Base-by-base conservation (phyloP, 1,139 yeast genomes). In the Kodamaea derodonti region DNA sequence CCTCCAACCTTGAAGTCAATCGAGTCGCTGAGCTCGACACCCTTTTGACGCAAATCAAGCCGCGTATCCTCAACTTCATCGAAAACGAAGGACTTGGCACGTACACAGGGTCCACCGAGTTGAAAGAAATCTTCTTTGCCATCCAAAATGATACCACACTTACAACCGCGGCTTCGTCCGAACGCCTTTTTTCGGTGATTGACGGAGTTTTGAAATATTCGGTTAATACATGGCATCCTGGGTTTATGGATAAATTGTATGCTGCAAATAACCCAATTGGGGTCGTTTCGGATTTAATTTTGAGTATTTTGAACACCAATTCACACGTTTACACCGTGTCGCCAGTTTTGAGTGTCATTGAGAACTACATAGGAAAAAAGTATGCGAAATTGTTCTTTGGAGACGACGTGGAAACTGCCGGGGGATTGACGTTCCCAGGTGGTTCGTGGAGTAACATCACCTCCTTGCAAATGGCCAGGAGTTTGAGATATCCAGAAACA, bases 361-460 rank as follows among this genome's bases (percentile, higher is more conserved):
- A 86, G 51, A 81, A 81, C 54, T 70, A 69, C 39, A 79, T 84
- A 26, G 78, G 84, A 4, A 72, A 68, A 32, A 76, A 78, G 37
- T 86, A 86, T 52, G 95, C 95, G 3, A 56, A 62, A 32, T 46
- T 81, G 47, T 85, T 82, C 59, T 84, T 71, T 47, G 49, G 48
- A n/a, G 47, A 56, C 31, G 52, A 56, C 13, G 71, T 69, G 5
- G 59, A 61, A 5, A 64, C 68, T 23, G 75, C 90, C 31, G 95
- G 95, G 16, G 95, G 95, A 0, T 65, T 86, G 47, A 86, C 95
- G 0, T 84, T 85, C 56, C 76, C 90, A 22, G 95, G 95, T 11
- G 95, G 95, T 0, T 81, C 92, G 4, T 85, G 90, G 79, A 84
- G 95, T 13, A 86, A 86, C 56, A 74, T 84, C 35, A 84, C 95